Conservation (phyloP, 768 basidiomycete species). For the Tricholoma flavovirens region DNA sequence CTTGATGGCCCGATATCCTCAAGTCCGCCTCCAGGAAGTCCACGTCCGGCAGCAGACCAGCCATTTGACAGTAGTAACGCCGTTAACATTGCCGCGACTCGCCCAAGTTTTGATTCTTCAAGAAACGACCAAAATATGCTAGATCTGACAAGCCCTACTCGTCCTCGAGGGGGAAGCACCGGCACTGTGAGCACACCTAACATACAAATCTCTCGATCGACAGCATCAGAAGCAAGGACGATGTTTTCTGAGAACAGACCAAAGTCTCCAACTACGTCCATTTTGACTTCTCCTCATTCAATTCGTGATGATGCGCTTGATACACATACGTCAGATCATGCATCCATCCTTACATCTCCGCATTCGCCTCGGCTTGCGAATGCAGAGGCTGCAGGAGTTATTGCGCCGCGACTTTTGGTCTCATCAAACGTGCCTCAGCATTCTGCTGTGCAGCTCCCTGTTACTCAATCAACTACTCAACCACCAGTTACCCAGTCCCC, state of each 20-base stretch:
- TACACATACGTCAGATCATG: constrained; percentile 4
- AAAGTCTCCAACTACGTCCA: constrained; percentile 9
- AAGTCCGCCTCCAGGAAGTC: constrained; percentile 2
- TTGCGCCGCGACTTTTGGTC: constrained; percentile 12
- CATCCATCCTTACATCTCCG: constrained; percentile 33
- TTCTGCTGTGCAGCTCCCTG: constrained; percentile 10
- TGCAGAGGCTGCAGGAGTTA: constrained; percentile 8
- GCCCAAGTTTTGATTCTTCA: constrained; percentile 9
- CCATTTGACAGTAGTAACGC: background rate
- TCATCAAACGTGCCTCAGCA: constrained; percentile 14
- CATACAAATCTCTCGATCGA: background rate
- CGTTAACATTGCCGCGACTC: background rate
- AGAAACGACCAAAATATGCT: constrained; percentile 7
- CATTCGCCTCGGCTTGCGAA: constrained; percentile 25
- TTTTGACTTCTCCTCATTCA: constrained; percentile 33
- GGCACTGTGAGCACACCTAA: background rate
- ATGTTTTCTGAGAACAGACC: background rate
- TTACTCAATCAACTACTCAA: background rate
- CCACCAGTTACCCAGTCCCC: constrained; percentile 6
- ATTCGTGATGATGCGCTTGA: constrained; percentile 9
- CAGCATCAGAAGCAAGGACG: background rate
- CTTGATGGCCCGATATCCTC: constrained; percentile 2
- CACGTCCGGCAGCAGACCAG: background rate
- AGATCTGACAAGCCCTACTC: constrained; percentile 4
- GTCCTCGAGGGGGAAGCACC: background rate